Conservation (phyloP, 2,329 filamentous ascomycete genomes). For the Helotiales sp. region DNA sequence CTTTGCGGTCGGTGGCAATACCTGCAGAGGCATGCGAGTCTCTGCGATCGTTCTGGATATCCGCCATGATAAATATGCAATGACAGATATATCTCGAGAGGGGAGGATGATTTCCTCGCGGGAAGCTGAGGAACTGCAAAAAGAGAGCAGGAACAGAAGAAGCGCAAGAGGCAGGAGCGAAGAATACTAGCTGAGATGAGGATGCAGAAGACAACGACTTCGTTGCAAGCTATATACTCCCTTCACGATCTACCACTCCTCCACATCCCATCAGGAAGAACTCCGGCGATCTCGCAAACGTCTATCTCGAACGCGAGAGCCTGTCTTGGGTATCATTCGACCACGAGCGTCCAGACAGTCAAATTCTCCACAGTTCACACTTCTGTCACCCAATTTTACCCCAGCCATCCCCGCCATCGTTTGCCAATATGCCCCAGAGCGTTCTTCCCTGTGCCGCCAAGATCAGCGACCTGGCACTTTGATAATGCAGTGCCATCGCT, state of each 20-base stretch:
- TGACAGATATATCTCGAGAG: not conserved
- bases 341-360: not conserved
- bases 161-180: too few relatives aligned
- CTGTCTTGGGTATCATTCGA: not conserved
- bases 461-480: not conserved
- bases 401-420: not conserved
- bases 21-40: not conserved
- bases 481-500: not conserved
- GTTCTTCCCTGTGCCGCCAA: not conserved
- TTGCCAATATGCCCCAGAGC: not conserved
- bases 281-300: not conserved
- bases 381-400: not conserved
- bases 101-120: not conserved
- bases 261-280: not conserved
- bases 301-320: not conserved
- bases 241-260: not conserved
- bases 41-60: not conserved
- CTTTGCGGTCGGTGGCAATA: not conserved
- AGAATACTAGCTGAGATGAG: not conserved
- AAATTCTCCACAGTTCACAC: not conserved
- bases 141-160: not conserved
- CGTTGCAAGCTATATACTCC: not conserved
- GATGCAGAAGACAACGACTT: not conserved
- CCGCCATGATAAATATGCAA: not conserved
- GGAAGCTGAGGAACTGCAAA: not conserved